phyloP scores from a whole-genome alignment of 208 protist species.

The Porcisia deanei region DNA sequence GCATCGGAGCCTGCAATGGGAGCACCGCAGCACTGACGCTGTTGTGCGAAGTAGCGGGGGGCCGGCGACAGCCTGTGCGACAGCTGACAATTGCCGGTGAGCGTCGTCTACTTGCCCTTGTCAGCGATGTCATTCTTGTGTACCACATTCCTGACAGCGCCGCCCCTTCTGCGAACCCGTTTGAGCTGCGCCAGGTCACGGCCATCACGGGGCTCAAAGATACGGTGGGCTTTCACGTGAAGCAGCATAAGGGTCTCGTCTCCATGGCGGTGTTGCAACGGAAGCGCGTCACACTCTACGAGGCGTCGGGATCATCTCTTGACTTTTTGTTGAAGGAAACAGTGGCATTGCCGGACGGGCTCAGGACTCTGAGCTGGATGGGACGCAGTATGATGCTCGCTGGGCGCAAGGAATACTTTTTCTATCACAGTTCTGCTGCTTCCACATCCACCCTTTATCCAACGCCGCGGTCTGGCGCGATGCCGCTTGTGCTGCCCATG shows the following conservation, averaged over 20 bases:
- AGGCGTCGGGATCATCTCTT: constrained; percentile 28
- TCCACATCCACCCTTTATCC: constrained; percentile 24
- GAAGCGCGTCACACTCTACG: constrained; percentile 56
- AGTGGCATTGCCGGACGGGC: constrained; percentile 50
- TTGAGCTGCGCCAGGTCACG: constrained; percentile 19
- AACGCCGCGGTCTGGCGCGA: constrained; percentile 37
- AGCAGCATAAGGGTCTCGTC: constrained; percentile 41
- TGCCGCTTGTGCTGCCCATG: constrained; percentile 56
- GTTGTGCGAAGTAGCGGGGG: constrained; percentile 15
- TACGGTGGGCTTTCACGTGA: constrained; percentile 41
- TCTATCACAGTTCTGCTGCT: constrained; percentile 27
- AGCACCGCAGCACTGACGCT: constrained; percentile 7
- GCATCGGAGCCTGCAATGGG: constrained; percentile 4
- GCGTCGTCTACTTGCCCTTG: constrained; percentile 38
- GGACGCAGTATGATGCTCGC: constrained; percentile 56
- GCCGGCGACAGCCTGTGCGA: constrained; percentile 38
- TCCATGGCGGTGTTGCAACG: constrained; percentile 61
- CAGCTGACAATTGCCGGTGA: constrained; percentile 36
- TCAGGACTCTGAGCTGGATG: constrained; percentile 50
- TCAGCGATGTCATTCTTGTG: constrained; percentile 20
- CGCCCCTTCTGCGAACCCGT: neutral
- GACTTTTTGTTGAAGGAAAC: constrained; percentile 36
- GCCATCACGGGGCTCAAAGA: constrained; percentile 38
- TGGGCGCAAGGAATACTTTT: constrained; percentile 51
- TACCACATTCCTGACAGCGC: constrained; percentile 17